phyloP scores from a whole-genome alignment of 2,329 filamentous ascomycete species.

The Diaporthe sp. region DNA sequence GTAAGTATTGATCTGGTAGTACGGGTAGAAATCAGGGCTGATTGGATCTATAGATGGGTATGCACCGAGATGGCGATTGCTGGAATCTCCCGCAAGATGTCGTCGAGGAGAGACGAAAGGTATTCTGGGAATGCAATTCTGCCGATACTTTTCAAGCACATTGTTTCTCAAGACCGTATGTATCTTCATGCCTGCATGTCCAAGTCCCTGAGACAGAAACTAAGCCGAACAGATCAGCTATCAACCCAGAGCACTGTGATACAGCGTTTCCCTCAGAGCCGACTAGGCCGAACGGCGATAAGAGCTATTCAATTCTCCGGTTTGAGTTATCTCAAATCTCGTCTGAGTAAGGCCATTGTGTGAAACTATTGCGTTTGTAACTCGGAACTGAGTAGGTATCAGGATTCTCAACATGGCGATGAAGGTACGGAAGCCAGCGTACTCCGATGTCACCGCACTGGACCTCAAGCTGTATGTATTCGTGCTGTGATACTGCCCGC shows the following conservation, averaged over 20 bases:
- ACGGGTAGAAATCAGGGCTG: background rate
- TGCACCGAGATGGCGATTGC: conserved; percentile 26
- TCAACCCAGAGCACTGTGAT: conserved; percentile 2
- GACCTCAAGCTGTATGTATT: conserved; percentile 3
- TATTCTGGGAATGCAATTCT: conserved; percentile 32
- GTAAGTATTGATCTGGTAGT: background rate
- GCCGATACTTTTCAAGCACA: conserved; percentile 30
- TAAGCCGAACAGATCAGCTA: background rate
- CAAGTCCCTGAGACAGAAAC: no score
- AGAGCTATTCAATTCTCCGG: conserved; percentile 1
- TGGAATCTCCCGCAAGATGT: conserved; percentile 26
- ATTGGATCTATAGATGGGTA: conserved; percentile 5
- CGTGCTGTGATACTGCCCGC: background rate
- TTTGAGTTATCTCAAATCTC: background rate
- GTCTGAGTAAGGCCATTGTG: background rate
- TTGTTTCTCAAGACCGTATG: conserved; percentile 31
- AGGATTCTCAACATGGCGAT: conserved; percentile 15
- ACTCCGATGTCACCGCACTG: background rate
- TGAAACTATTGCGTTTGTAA: fast-evolving
- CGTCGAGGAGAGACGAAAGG: conserved; percentile 27
- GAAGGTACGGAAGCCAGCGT: conserved; percentile 9
- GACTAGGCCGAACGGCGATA: background rate
- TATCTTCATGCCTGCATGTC: background rate
- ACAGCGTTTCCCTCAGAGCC: conserved; percentile 3
- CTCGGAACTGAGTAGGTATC: background rate